A percentile compares a stretch with the other conserved stretches of the same genome.
These are phyloP conservation scores for Aspergillus asperescens DNA, from an alignment of 495 filamentous ascomycete genomes.

Conservation along the genomic window DNA sequence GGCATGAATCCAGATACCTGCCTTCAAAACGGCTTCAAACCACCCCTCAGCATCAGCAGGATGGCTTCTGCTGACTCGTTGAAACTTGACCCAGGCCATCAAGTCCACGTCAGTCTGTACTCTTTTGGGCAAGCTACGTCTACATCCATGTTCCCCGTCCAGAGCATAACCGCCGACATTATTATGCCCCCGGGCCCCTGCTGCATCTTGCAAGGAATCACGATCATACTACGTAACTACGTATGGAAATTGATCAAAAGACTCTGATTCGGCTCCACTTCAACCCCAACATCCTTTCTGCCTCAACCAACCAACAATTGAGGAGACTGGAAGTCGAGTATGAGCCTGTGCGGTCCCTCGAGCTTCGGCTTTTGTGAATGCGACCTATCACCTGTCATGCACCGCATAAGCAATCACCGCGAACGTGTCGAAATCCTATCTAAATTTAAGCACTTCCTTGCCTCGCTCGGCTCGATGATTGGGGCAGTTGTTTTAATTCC, in stretches of 20 bases:
- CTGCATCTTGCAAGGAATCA: too few relatives aligned
- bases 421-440: slow-evolving; percentile 4
- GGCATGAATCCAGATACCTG: too few relatives aligned
- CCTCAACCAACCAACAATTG: too few relatives aligned
- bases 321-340: too few relatives aligned
- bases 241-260: neutral
- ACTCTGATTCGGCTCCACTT: neutral
- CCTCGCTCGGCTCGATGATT: neutral
- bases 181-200: neutral
- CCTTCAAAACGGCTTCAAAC: too few relatives aligned
- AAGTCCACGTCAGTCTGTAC: slow-evolving; percentile 2
- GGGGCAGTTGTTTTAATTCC: neutral
- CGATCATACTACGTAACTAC: too few relatives aligned
- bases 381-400: slow-evolving; percentile 9
- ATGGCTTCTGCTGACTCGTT: neutral
- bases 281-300: neutral
- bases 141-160: neutral
- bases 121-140: neutral
- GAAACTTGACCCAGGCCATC: neutral
- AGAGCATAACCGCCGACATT: neutral
- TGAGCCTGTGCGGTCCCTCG: neutral
- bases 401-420: neutral
- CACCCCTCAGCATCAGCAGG: too few relatives aligned
- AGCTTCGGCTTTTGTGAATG: too few relatives aligned
- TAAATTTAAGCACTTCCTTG: neutral